These are phyloP conservation scores for Fraxinus platypoda DNA, from an alignment of 305 asterid species.

Conservation along the genomic window DNA sequence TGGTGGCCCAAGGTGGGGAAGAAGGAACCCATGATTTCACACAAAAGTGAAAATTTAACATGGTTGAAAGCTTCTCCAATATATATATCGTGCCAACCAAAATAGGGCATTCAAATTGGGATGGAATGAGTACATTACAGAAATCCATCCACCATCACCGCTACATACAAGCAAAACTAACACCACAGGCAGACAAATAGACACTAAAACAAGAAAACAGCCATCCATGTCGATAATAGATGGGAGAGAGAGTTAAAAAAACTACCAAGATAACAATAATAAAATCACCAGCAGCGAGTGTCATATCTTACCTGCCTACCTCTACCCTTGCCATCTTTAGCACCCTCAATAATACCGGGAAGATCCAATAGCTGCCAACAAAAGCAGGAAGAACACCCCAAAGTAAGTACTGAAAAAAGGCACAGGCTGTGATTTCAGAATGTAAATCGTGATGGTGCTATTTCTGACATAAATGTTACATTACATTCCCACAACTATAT, in stretches of 20 bases:
- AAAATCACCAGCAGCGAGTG: neutral
- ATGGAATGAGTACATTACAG: neutral
- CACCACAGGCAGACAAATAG: neutral
- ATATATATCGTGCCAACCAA: neutral
- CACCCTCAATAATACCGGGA: constrained; percentile 99
- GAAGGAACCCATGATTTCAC: neutral
- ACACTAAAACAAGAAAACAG: neutral
- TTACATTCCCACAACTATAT: neutral
- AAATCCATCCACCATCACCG: neutral
- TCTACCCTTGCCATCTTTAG: constrained; percentile 99
- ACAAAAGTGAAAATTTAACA: neutral
- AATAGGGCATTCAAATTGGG: neutral
- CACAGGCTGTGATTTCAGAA: neutral
- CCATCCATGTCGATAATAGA: neutral
- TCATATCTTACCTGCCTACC: constrained; percentile 85
- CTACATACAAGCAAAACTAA: neutral
- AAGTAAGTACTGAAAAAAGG: neutral
- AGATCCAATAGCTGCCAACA: constrained; percentile 81
- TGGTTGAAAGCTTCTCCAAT: neutral
- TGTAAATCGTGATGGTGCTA: neutral
- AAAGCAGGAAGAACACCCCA: constrained; percentile 22
- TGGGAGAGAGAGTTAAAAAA: neutral
- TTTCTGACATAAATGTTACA: neutral
- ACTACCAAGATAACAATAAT: constrained; percentile 11
- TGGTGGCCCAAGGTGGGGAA: neutral